Base-by-base conservation (phyloP, 2,329 filamentous ascomycete genomes). In the Fusarium setosum region DNA sequence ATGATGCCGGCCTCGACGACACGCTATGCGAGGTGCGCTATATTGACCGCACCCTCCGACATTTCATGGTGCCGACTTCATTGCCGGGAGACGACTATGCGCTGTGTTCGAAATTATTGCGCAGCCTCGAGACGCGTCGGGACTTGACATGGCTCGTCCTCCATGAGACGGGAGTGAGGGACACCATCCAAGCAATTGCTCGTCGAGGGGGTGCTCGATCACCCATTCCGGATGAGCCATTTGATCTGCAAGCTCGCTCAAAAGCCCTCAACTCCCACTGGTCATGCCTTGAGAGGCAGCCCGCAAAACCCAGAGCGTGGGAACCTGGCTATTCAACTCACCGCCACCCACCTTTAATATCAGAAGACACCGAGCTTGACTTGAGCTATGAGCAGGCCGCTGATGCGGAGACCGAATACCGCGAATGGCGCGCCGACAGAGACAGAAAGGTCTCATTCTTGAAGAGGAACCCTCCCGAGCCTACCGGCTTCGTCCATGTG, bases 11-110 rank as follows among this genome's bases (percentile, higher is more conserved):
- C 10, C 51, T 66, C 21, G 63, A 66, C 6, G 63, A 65, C 13
- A 62, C 63, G 1, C 8, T 65, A 12, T 65, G 63, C 24, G 63
- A 65, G 44, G 63, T 65, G 1, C 42, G 42, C 4, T 66, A 65
- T n/a, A 65, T 65, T 2, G 52, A 63, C 6, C 63, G 42, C 21
- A 41, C 63, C 1, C 34, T 65, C 3, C 52, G 51, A 45, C 37
- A 66, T 15, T 26, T 51, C 9, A 34, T 65, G 26, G 41, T 65
- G 5, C 63, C 63, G 2, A 65, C 62, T 3, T 63, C 63, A 8
- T 9, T 65, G 4, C 63, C 63, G 0, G 62, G 52, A 3, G 63
- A 65, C n/a, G 51, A 66, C 11, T 65, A 66, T 15, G 12, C 45
- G 1, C 37, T 65, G 4, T 65, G 63, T 23, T 66, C 62, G 1